Conservation (phyloP, 1,284 basidiomycete genomes). For the Heliocybe sulcata region DNA sequence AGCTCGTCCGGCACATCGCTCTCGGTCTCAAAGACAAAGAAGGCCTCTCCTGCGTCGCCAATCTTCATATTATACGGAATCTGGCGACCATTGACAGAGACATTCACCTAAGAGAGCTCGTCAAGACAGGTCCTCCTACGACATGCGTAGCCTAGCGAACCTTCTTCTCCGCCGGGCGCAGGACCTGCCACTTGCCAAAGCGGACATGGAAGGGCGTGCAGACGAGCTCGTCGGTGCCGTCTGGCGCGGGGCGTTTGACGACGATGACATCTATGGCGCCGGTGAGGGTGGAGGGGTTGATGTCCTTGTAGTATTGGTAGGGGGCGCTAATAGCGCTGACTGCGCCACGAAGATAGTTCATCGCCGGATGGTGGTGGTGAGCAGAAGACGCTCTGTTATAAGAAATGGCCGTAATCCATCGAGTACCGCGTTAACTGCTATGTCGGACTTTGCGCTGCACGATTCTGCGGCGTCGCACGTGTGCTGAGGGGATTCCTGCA, state of each 20-base stretch:
- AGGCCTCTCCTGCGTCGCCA: slow-evolving; percentile 96
- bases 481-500: not conserved
- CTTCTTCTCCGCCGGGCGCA: slow-evolving; percentile 93
- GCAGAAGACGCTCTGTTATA: not conserved
- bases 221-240: slow-evolving; percentile 66
- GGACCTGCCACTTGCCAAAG: slow-evolving; percentile 96
- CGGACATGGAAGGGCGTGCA: slow-evolving; percentile 98
- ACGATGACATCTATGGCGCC: slow-evolving; percentile 98
- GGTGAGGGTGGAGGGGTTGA: slow-evolving; percentile 91
- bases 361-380: slow-evolving; percentile 18
- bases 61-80: slow-evolving; percentile 99
- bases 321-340: slow-evolving; percentile 75
- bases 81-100: slow-evolving; percentile 73
- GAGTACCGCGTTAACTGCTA: not conserved
- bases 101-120: slow-evolving; percentile 54
- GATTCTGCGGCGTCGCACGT: not conserved
- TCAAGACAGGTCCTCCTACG: not conserved
- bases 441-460: not conserved
- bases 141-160: slow-evolving; percentile 30
- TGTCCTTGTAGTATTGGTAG: slow-evolving; percentile 84
- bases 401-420: not conserved
- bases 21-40: slow-evolving; percentile 98
- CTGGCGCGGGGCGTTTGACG: slow-evolving; percentile 63
- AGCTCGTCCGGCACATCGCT: slow-evolving; percentile 90
- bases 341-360: slow-evolving; percentile 81